Base-by-base conservation (phyloP, 208 protist genomes). In the Wallacemonas sp. region DNA sequence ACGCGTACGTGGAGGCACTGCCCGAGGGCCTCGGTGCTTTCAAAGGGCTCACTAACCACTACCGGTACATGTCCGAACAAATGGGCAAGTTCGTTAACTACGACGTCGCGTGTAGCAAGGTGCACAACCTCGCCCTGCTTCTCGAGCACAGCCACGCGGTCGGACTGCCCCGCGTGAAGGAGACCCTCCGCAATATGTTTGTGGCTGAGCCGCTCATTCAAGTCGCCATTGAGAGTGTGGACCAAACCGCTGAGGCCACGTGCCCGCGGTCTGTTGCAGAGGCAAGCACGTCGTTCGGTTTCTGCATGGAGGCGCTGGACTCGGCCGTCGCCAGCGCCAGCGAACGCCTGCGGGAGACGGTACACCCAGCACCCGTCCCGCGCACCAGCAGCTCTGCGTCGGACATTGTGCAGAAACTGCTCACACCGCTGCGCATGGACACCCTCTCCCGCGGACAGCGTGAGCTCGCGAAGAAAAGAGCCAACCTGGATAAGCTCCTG, bases 1-100 rank as follows among this genome's bases (percentile, higher is more conserved):
- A 89, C 30, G 78, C 83, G 2, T 92, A 85, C 67, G 53, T 92
- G 26, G 57, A 65, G 1, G 86, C 86, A 2, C 64, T 95, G 33
- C 89, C 89, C 5, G 85, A 95, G 66, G 83, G 81, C 1, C 57
- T 92, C 38, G 86, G 86, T 0, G 74, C 66, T 1, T 59, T 92
- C 27, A 83, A 88, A 38, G 86, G 85, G 1, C 50, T 92, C 8
- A 79, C 78, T 13, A 91, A 83, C 50, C 89, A 92, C 75, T 95
- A 92, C 60, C 72, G 74, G 32, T 91, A 92, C 80, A 91, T 95
- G 86, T 54, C 62, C 0, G 74, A 73, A 30, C 79, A 91, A 68
- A 87, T 92, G 83, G 76, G 75, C 0, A 78, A 81, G 64, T 95
- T 91, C 58, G 57, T 89, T 34, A 73, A 71, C 27, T 95, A 93